A percentile compares a stretch with the other conserved stretches of the same genome.
phyloP scores from a whole-genome alignment of 768 basidiomycete species.

The Holtermanniella nyarrowii region DNA sequence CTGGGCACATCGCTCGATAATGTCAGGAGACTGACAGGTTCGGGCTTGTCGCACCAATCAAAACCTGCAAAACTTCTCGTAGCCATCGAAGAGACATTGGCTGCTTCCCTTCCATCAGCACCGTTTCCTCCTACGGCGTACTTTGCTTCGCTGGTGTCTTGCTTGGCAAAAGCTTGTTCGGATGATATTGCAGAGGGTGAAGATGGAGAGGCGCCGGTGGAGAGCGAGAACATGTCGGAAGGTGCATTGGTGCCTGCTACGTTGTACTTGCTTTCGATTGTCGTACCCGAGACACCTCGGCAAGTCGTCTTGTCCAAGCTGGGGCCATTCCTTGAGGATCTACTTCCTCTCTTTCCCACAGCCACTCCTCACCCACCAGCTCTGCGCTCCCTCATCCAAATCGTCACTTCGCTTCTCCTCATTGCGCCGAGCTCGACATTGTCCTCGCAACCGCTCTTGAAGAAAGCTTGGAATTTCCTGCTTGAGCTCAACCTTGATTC shows the following conservation, averaged over 20 bases:
- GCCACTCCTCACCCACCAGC: constrained; percentile 54
- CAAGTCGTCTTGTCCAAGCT: constrained; percentile 72
- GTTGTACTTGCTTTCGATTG: constrained; percentile 69
- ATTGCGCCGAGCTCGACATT: constrained; percentile 64
- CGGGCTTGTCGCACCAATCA: constrained; percentile 75
- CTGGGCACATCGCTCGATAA: constrained; percentile 52
- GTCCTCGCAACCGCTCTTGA: constrained; percentile 49
- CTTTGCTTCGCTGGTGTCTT: constrained; percentile 57
- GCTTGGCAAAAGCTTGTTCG: constrained; percentile 30
- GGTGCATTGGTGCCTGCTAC: constrained; percentile 72
- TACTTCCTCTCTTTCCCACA: constrained; percentile 66
- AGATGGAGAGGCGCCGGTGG: constrained; percentile 41
- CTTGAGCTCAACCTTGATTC: constrained; percentile 74
- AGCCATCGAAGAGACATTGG: constrained; percentile 61
- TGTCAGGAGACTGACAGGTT: constrained; percentile 74
- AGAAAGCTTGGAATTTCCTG: constrained; percentile 75
- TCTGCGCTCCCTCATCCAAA: constrained; percentile 70
- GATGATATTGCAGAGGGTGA: constrained; percentile 42
- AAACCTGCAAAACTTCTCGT: constrained; percentile 72
- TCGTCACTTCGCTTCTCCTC: constrained; percentile 60
- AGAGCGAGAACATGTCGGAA: constrained; percentile 45
- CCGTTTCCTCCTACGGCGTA: constrained; percentile 76
- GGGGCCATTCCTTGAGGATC: constrained; percentile 57
- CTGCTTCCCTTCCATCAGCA: constrained; percentile 16
- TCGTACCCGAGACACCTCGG: constrained; percentile 65